Evolutionary conservation across 2,329 filamentous ascomycete species (phyloP).

Genomic region (Aciculosporium take): DNA sequence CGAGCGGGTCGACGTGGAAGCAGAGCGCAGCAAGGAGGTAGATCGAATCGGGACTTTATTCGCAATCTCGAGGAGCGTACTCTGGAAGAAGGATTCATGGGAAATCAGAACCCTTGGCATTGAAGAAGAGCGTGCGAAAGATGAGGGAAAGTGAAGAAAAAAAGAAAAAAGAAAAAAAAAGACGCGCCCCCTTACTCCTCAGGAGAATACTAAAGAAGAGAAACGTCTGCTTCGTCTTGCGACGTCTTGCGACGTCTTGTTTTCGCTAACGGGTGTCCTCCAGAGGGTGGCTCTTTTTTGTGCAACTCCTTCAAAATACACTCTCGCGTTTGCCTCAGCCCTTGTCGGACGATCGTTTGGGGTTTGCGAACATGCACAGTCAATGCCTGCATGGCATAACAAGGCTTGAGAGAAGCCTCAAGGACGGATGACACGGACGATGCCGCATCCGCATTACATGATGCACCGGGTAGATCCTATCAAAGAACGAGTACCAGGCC

Average conservation of each 20-base stretch:
- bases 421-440: neutral
- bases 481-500: neutral
- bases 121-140: conserved; percentile 26
- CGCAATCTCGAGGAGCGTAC: conserved; percentile 88
- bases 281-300: neutral
- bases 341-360: neutral
- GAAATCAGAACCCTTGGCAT: conserved; percentile 50
- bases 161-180: neutral
- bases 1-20: conserved; percentile 61
- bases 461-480: neutral
- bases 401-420: neutral
- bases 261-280: neutral
- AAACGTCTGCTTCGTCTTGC: neutral
- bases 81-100: conserved; percentile 81
- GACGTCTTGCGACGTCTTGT: neutral
- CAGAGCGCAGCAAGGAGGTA: conserved; percentile 46
- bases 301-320: neutral
- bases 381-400: neutral
- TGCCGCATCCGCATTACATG: neutral
- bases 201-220: neutral
- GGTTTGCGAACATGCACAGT: neutral
- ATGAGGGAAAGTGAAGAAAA: neutral
- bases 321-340: neutral
- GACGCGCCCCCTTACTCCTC: neutral
- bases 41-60: conserved; percentile 74